A percentile compares a stretch with the other conserved stretches of the same genome.
Evolutionary conservation across 306 rosid species (phyloP).

Genomic region (Nissolia schottii): DNA sequence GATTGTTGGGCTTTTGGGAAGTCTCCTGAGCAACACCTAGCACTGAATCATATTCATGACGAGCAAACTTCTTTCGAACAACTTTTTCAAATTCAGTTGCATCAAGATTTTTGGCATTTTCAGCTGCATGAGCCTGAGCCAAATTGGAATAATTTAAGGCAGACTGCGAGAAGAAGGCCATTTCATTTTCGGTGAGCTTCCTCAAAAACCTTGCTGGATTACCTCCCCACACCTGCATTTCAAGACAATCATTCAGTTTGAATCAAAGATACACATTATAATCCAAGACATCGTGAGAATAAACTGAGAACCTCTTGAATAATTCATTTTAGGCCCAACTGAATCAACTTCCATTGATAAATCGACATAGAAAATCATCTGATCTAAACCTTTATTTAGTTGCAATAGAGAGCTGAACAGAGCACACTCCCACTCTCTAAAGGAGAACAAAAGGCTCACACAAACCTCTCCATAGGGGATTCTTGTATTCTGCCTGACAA

Average conservation of each 20-base stretch:
- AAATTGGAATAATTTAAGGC: slow-evolving; percentile 77
- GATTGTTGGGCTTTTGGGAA: slow-evolving; percentile 50
- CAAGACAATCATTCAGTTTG: not conserved
- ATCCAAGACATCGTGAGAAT: not conserved
- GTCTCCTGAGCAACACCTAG: slow-evolving; percentile 53
- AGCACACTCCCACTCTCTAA: not conserved
- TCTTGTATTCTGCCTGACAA: slow-evolving; percentile 85
- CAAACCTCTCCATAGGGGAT: slow-evolving; percentile 95
- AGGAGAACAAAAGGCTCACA: slow-evolving; percentile 13
- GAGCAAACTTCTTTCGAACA: slow-evolving; percentile 68
- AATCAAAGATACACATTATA: slow-evolving; percentile 1
- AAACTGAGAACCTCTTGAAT: slow-evolving; percentile 8
- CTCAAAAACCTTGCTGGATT: slow-evolving; percentile 93
- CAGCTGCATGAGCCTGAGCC: slow-evolving; percentile 93
- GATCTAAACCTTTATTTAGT: not conserved
- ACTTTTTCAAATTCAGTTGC: slow-evolving; percentile 73
- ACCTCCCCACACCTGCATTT: slow-evolving; percentile 91
- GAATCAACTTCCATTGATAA: slow-evolving; percentile 5
- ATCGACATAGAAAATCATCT: not conserved
- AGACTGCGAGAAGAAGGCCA: slow-evolving; percentile 80
- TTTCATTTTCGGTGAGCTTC: slow-evolving; percentile 91
- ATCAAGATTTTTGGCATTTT: slow-evolving; percentile 72
- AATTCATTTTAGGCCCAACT: not conserved
- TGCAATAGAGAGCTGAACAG: not conserved
- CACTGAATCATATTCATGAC: slow-evolving; percentile 53